Base-by-base conservation (phyloP, 495 filamentous ascomycete species). In the Podospora pseudopauciseta region DNA sequence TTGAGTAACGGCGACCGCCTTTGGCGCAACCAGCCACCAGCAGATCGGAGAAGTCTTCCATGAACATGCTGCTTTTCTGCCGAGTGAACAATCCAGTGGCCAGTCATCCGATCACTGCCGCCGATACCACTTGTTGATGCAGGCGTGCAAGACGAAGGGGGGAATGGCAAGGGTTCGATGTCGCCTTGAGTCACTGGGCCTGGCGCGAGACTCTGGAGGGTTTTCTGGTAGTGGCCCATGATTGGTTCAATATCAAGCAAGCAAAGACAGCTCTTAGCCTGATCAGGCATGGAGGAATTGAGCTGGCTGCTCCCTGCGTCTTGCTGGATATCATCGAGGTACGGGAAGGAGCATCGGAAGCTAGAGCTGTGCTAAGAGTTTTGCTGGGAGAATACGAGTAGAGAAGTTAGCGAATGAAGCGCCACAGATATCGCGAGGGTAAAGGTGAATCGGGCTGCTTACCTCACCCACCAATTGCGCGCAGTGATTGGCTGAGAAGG, bases 251-350 rank as follows among this genome's bases (percentile, higher is more conserved):
- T 39, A 11, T 23, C 34, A 39, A 39, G n/a, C 15, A 72, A 67
- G 63, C 65, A 60, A 68, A 69, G 60, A 73, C 68, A 65, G 56
- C 65, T 67, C 67, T 66, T 73, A 71, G 72, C 75, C 73, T 67
- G 60, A 71, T 78, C 73, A 64, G 67, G 68, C 62, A n/a, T 30
- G 28, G 65, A 32, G 59, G 54, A 64, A 66, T 58, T 69, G 67
- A 67, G 75, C 72, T 72, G 77, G 65, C 71, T 66, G 27, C 49
- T 63, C 20, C 39, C 18, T 66, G 69, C 60, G 59, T 67, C 15
- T 60, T 53, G 49, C 44, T 54, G 30, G 55, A 7, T 30, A 28
- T 55, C 20, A n/a, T 56, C 13, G 26, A 28, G 64, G 49, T 64
- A 69, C 63, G 4, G 49, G 23, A n/a, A 15, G 9, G 26, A 28